Evolutionary conservation across 2,329 filamentous ascomycete genomes (phyloP), one percentile per base, ranked within the genome.

Genomic region (Trichophyton verrucosum): DNA sequence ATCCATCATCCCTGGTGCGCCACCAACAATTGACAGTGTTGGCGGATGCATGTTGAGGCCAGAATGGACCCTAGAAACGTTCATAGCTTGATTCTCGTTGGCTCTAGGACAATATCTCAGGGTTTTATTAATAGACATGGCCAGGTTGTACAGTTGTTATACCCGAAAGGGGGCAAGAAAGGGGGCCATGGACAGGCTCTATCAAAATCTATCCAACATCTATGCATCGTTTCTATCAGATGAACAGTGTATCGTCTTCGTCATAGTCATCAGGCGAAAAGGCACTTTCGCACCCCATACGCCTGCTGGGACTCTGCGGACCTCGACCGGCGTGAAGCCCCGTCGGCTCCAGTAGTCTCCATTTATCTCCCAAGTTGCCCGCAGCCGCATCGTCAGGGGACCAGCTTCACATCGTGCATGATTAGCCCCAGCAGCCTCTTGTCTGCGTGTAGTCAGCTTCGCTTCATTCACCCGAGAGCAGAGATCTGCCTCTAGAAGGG

Each of bases 341-440:
- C 60, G 42, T 49, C 62, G 55, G 20, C 61, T 22, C 62, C 62
- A 63, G 40, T 63, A 63, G 33, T 46, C 46, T 13, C 17, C 60
- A 38, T n/a, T 22, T 9, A 49, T 36, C 24, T 60, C 49, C 15
- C 17, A 22, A 17, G 57, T 61, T n/a, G 60, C 30, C n/a, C 60
- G 38, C 17, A 63, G 57, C 57, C 60, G 60, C 20, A 63, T 53
- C 20, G 27, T 61, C n/a, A 63, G 27, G 8, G 20, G 13, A 13
- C 13, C 51, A 15, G 3, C 3, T 20, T 24, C 40, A 3, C 36
- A 27, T 17, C 9, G 17, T 13, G 30, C 9, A 49, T 22, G 53
- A 30, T 38, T 56, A n/a, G n/a, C 15, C 2, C 15, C 17, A 20
- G 13, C 42, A 40, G 7, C 58, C 13, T 47, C 56, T 33, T 17